A percentile compares a stretch with the other conserved stretches of the same genome.
phyloP scores from a whole-genome alignment of 352 stramenopile species.

The Phytophthora crassamura region DNA sequence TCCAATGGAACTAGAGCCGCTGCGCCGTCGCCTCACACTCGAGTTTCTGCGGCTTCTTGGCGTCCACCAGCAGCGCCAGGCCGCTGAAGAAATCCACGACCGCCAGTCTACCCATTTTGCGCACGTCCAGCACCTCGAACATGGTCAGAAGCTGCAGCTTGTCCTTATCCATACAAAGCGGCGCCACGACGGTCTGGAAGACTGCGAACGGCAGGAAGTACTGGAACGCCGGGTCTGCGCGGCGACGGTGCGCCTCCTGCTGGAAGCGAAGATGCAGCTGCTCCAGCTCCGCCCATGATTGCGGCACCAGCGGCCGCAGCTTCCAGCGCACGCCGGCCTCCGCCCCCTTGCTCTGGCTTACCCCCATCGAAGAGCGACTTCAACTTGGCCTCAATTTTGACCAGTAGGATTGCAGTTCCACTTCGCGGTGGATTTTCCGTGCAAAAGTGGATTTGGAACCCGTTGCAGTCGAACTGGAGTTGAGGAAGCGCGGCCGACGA shows the following conservation, averaged over 20 bases:
- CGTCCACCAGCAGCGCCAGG: constrained; percentile 60
- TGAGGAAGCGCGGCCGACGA: constrained; percentile 21
- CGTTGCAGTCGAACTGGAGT: not conserved
- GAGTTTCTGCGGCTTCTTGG: constrained; percentile 71
- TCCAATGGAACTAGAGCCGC: no score
- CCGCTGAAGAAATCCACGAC: constrained; percentile 72
- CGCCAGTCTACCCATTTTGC: constrained; percentile 33
- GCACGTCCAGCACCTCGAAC: constrained; percentile 50
- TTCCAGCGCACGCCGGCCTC: constrained; percentile 38
- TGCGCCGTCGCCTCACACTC: constrained; percentile 49
- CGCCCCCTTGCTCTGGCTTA: constrained; percentile 56
- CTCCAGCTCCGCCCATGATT: constrained; percentile 60
- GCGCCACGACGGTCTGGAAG: constrained; percentile 54
- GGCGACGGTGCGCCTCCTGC: constrained; percentile 56
- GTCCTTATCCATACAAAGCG: constrained; percentile 36
- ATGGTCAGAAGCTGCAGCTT: constrained; percentile 55
- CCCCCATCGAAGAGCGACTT: constrained; percentile 51
- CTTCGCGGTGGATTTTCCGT: constrained; percentile 28
- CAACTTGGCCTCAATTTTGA: constrained; percentile 20
- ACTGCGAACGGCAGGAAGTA: constrained; percentile 62
- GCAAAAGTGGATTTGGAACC: not conserved
- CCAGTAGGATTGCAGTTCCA: constrained; percentile 4
- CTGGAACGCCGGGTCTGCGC: constrained; percentile 40
- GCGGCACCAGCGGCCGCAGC: constrained; percentile 53
- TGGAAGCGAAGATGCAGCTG: constrained; percentile 66